Evolutionary conservation across 768 basidiomycete species (phyloP), one percentile per base, ranked within the genome.

Genomic region (Chiua virens): DNA sequence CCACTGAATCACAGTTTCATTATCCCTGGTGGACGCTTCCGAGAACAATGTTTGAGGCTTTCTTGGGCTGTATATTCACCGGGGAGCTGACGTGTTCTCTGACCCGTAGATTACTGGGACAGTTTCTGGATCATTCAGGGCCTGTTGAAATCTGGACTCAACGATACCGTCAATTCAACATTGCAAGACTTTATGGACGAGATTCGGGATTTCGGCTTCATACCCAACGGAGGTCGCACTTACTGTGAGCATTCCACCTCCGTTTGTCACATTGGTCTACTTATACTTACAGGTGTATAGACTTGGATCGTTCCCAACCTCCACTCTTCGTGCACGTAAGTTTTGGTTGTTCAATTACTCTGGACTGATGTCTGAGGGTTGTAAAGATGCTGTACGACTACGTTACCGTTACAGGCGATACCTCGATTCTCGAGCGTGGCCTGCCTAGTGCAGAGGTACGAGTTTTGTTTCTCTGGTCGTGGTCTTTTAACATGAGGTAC

Each of bases 141-240:
- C 35, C 75, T 97, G n/a, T 71, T 98, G 27, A 74, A 87, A 63
- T 92, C 89, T 2, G 80, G 87, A 56, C 77, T 97, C 13, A 86
- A 81, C 58, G 75, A 75, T 47, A 76, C 89, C 47, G 88, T 80
- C 50, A 89, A 89, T 55, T 82, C 75, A 11, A 89, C 92, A 0
- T 73, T 97, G 30, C 83, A 90, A 56, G 96, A 97, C 72, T 97
- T 98, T 63, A 94, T 97, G 92, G 94, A 98, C 61, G 86, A 96
- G 64, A 73, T 98, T 41, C 82, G 87, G 36, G 64, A 66, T 21
- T 82, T 89, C 60, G 95, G 94, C 0, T 98, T 97, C 73, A 86
- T 98, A 55, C 95, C 95, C 2, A 98, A 97, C 60, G 95, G 95
- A 8, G 94, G 92, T 4, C 79, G 93, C 11, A 92, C 89, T 45